phyloP scores from a whole-genome alignment of 2,329 filamentous ascomycete species.

The Penicillium sp. region DNA sequence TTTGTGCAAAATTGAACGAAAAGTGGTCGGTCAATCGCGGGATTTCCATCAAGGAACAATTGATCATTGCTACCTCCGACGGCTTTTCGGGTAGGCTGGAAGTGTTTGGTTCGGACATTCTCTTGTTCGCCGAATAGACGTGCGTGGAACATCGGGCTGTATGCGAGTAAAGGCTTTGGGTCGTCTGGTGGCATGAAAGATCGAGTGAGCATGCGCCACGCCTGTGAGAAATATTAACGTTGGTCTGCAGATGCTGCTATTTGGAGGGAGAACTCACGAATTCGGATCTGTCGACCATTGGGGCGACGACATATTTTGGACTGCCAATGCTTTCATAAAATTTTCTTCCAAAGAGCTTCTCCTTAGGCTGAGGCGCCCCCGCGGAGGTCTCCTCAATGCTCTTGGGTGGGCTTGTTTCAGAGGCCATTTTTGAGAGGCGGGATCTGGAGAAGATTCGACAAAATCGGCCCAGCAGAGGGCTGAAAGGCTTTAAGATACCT shows the following conservation, averaged over 20 bases:
- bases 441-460: constrained; percentile 8
- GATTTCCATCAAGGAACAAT: constrained; percentile 80
- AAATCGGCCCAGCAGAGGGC: constrained; percentile 29
- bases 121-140: constrained; percentile 76
- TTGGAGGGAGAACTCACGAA: constrained; percentile 62
- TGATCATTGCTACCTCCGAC: constrained; percentile 26
- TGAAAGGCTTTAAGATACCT: constrained; percentile 26
- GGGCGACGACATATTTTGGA: constrained; percentile 85
- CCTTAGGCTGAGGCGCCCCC: constrained; percentile 12
- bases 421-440: constrained; percentile 27
- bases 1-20: constrained; percentile 89
- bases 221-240: constrained; percentile 52
- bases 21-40: constrained; percentile 76
- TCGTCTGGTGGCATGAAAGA: constrained; percentile 75
- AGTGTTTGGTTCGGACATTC: constrained; percentile 75
- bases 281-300: constrained; percentile 98
- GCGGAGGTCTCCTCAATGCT: constrained; percentile 21
- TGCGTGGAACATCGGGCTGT: constrained; percentile 95
- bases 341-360: constrained; percentile 75
- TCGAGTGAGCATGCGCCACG: constrained; percentile 93
- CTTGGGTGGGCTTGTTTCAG: constrained; percentile 18
- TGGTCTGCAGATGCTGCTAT: not conserved
- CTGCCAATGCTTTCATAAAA: constrained; percentile 96
- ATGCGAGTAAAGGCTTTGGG: constrained; percentile 69
- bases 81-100: constrained; percentile 62